phyloP scores from a whole-genome alignment of 441 rosid genomes.

The Kokia cookei region DNA sequence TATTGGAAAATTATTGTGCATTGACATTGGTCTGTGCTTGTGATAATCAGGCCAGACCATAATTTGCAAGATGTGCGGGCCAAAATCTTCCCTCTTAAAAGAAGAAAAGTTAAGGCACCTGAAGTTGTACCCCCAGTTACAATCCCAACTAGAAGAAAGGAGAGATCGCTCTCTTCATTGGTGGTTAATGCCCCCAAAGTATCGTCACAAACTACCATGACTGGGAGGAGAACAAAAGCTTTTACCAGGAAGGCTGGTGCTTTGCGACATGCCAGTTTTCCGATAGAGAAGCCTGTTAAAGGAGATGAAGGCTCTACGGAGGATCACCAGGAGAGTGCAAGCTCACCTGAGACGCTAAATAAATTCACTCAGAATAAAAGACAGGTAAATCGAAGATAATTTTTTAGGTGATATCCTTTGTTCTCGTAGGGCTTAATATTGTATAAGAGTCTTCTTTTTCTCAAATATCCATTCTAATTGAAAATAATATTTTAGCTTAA shows the following conservation, averaged over 20 bases:
- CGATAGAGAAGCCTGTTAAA: slow-evolving; percentile 33
- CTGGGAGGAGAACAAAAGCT: slow-evolving; percentile 54
- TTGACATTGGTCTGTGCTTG: slow-evolving; percentile 6
- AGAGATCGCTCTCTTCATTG: slow-evolving; percentile 67
- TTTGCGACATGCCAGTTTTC: slow-evolving; percentile 37
- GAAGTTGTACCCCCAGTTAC: slow-evolving; percentile 35
- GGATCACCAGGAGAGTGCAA: slow-evolving; percentile 38
- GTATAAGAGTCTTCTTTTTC: neutral
- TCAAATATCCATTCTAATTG: neutral
- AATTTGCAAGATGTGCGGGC: slow-evolving; percentile 63
- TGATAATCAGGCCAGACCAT: slow-evolving; percentile 64
- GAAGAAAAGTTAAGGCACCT: slow-evolving; percentile 38
- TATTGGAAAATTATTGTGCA: neutral
- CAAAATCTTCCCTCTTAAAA: slow-evolving; percentile 49
- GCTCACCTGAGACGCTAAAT: slow-evolving; percentile 50
- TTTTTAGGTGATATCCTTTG: slow-evolving; percentile 1
- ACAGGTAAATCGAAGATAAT: slow-evolving; percentile 33
- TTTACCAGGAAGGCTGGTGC: slow-evolving; percentile 35
- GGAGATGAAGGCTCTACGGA: slow-evolving; percentile 47
- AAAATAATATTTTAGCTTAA: neutral
- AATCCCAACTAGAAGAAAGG: slow-evolving; percentile 59
- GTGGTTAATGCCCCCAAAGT: slow-evolving; percentile 66
- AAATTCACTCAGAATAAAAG: slow-evolving; percentile 45
- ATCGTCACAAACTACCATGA: slow-evolving; percentile 38
- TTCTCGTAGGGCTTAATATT: neutral